A percentile compares a stretch with the other conserved stretches of the same genome.
These are phyloP conservation scores for Solanum neorickii DNA, from an alignment of 257 asterid genomes.

Conservation along the genomic window DNA sequence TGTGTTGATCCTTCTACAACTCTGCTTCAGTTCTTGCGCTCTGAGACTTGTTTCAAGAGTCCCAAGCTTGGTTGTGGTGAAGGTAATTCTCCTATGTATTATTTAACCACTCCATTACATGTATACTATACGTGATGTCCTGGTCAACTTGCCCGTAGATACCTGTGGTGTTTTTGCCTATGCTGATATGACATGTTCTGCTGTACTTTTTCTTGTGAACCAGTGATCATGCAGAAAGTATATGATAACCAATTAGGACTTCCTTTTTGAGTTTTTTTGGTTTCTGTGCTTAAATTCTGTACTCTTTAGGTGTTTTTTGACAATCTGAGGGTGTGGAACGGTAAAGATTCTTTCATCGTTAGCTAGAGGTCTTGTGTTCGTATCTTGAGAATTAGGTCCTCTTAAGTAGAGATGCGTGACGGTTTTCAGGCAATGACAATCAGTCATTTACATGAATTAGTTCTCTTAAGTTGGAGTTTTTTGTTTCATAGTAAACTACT, in stretches of 20 bases:
- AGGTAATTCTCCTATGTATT: slow-evolving; percentile 20
- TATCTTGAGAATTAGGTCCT: neutral
- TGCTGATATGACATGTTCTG: neutral
- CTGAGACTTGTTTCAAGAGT: slow-evolving; percentile 53
- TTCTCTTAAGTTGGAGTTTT: neutral
- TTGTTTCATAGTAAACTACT: neutral
- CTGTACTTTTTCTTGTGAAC: neutral
- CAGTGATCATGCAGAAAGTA: neutral
- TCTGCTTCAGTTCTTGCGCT: slow-evolving; percentile 61
- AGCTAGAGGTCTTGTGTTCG: neutral
- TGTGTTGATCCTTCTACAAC: slow-evolving; percentile 37
- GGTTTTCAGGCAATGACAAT: neutral
- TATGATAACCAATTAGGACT: neutral
- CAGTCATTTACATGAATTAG: neutral
- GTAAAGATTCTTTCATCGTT: neutral
- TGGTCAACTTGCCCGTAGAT: neutral
- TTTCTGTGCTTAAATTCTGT: neutral
- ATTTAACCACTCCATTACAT: neutral
- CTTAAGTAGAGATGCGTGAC: neutral
- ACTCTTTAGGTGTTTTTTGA: neutral
- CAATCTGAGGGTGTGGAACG: neutral
- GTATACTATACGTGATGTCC: neutral
- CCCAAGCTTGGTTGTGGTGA: slow-evolving; percentile 76
- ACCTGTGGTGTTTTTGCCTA: neutral
- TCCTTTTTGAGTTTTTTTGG: neutral